A percentile compares a stretch with the other conserved stretches of the same genome.
These are phyloP conservation scores for Thuidium tamariscinum DNA, from an alignment of 225 moss, liverwort and hornwort species.

Conservation along the genomic window DNA sequence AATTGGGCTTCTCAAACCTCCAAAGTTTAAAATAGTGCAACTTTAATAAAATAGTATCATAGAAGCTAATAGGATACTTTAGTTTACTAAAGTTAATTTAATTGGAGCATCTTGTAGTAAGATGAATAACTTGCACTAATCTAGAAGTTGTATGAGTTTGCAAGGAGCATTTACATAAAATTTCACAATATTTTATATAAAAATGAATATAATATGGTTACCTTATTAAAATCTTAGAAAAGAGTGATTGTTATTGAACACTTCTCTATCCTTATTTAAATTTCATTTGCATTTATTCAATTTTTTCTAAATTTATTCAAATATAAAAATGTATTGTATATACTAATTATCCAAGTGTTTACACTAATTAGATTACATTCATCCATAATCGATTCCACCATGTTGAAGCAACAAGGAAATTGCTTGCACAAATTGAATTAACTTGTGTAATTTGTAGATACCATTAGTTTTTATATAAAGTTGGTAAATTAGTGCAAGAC, in stretches of 20 bases:
- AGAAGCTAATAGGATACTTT: neutral
- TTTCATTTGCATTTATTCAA: too few species aligned
- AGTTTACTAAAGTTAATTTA: neutral
- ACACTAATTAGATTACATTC: neutral
- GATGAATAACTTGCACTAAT: neutral
- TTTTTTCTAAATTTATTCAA: neutral
- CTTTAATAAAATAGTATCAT: neutral
- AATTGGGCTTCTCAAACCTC: neutral
- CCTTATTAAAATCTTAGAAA: neutral
- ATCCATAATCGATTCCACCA: neutral
- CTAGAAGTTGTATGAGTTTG: neutral
- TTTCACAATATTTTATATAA: neutral
- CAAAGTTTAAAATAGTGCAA: neutral
- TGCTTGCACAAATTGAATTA: neutral
- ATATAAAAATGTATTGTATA: neutral
- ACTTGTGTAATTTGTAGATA: neutral
- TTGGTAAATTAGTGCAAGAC: neutral
- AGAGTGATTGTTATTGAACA: neutral
- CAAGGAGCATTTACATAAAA: accelerated
- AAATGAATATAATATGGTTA: neutral
- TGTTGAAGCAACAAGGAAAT: neutral
- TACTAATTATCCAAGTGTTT: neutral
- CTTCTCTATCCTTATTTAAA: neutral
- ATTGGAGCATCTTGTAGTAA: accelerated
- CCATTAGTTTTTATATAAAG: neutral